Evolutionary conservation across 2,329 filamentous ascomycete genomes (phyloP).

Genomic region (Exophiala sp.): DNA sequence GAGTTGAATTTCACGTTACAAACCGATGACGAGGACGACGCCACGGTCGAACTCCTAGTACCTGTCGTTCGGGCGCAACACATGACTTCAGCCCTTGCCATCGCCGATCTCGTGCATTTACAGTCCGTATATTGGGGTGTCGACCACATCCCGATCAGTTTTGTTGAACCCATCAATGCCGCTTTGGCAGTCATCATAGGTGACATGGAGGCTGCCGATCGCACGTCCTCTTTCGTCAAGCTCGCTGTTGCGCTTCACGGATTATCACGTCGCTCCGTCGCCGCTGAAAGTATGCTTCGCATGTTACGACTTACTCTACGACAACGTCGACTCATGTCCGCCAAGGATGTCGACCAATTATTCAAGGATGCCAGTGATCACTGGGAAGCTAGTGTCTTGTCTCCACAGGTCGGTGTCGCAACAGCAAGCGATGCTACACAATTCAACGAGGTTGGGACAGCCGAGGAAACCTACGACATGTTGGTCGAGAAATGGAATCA

Average conservation of each 20-base stretch:
- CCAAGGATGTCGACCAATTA: neutral
- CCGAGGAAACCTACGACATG: conserved; percentile 4
- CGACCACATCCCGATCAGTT: conserved; percentile 7
- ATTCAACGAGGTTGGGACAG: neutral
- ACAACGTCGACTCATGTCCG: conserved; percentile 2
- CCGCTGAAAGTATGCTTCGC: conserved; percentile 6
- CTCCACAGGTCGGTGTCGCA: neutral
- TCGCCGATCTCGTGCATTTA: conserved; percentile 4
- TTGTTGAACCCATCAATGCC: conserved; percentile 5
- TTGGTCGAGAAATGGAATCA: conserved; percentile 4
- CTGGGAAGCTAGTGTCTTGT: neutral
- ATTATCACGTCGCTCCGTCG: conserved; percentile 2
- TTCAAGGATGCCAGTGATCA: conserved; percentile 4
- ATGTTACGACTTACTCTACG: conserved; percentile 3
- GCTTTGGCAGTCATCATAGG: conserved; percentile 2
- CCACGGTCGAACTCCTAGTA: conserved; percentile 1
- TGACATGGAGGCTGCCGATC: conserved; percentile 3
- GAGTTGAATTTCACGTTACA: conserved; percentile 4
- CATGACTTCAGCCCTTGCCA: conserved; percentile 4
- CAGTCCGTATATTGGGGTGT: conserved; percentile 6
- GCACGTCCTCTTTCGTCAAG: conserved; percentile 6
- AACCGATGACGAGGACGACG: conserved; percentile 5
- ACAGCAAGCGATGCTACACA: neutral
- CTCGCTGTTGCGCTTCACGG: conserved; percentile 2
- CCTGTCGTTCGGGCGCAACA: conserved; percentile 7